Evolutionary conservation across 768 basidiomycete genomes (phyloP), one percentile per base, ranked within the genome.

Genomic region (Saitozyma sp.): DNA sequence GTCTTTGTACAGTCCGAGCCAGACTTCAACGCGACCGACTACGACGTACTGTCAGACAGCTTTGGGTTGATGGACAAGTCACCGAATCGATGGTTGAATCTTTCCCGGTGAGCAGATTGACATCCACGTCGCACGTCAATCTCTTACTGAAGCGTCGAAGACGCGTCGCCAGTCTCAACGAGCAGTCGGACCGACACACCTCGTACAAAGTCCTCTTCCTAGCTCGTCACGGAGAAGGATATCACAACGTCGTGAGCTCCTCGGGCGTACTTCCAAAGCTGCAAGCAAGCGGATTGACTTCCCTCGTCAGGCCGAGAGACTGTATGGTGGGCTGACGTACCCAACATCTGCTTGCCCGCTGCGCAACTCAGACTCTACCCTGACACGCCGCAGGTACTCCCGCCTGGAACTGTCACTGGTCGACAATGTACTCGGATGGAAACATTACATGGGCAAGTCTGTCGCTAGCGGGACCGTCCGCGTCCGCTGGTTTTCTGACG

Each of bases 171-270:
- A 19, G 51, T 13, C 57, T 76, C 14, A 71, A 74, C 63, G 51
- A 38, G 6, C 48, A 65, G 2, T 57, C 68, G 6, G 73, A 73
- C 38, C 37, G 50, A 3, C 29, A 57, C 11, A 76, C 73, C 6
- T 42, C 61, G 6, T 73, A 74, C 67, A 78, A 78, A 62, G 71
- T 78, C 5, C 39, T 77, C 17, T 67, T 64, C 62, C 59, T 64
- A 16, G 62, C 58, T 11, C 58, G 66, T 8, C 77, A 78, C 42
- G 77, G 77, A 11, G 63, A 78, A 56, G 77, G 75, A 8, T 50
- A 50, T 7, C 58, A 59, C 42, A 54, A 61, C 40, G 14, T 55
- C 29, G 54, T 55, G 19, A 46, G 45, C n/a, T 6, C 45, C n/a
- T 46, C n/a, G 45, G 5, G 5, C 45, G 45, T 46, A 6, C 6